phyloP scores from a whole-genome alignment of 2,329 filamentous ascomycete genomes.

The Ophiostoma piceae region DNA sequence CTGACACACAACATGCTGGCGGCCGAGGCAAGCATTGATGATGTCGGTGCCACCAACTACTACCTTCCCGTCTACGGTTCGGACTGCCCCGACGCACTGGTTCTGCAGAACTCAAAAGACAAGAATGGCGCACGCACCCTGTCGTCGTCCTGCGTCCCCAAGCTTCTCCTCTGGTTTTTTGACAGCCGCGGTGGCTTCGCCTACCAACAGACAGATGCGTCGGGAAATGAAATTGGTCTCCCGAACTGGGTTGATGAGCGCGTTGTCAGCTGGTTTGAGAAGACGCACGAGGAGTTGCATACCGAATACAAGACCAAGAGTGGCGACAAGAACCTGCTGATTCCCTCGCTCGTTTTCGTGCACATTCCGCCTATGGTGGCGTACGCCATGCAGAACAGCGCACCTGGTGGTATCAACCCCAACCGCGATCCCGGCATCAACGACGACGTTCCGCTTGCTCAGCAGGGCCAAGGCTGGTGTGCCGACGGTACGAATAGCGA shows the following conservation, averaged over 20 bases:
- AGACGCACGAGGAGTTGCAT: constrained; percentile 34
- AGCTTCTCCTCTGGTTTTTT: constrained; percentile 57
- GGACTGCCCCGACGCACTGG: constrained; percentile 22
- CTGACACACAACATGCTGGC: constrained; percentile 29
- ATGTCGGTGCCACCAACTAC: constrained; percentile 33
- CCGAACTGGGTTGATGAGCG: constrained; percentile 42
- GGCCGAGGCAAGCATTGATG: background rate
- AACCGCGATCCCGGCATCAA: constrained; percentile 35
- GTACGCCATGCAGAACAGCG: constrained; percentile 29
- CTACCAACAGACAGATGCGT: constrained; percentile 33
- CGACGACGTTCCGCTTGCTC: constrained; percentile 32
- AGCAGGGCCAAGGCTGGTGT: constrained; percentile 36
- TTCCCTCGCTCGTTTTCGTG: constrained; percentile 46
- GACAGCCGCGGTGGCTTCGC: constrained; percentile 48
- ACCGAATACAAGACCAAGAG: constrained; percentile 27
- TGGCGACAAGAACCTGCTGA: constrained; percentile 21
- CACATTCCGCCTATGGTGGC: constrained; percentile 42
- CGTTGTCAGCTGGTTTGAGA: constrained; percentile 43
- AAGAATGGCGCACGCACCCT: background rate
- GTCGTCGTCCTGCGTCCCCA: constrained; percentile 28
- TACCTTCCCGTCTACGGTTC: constrained; percentile 32
- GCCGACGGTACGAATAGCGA: constrained; percentile 29
- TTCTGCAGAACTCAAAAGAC: background rate
- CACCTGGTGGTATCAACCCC: constrained; percentile 27
- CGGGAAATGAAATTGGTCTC: constrained; percentile 27